Percentiles rank a stretch among this genome's conserved stretches.
Conservation (phyloP, 2,329 filamentous ascomycete species). For the Clonostachys rosea region DNA sequence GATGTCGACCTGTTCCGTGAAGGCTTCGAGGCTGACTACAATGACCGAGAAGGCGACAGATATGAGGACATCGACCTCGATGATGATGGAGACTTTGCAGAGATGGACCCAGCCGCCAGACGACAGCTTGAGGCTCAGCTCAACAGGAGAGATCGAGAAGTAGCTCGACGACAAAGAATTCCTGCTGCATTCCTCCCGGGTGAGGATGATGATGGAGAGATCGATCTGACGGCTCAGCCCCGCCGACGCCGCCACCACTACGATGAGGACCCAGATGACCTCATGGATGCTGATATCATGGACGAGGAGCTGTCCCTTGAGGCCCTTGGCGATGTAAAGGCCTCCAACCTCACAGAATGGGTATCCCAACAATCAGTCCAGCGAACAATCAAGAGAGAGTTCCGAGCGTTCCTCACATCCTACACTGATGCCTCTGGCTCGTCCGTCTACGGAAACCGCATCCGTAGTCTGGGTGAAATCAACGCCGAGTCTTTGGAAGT, state of each 20-base stretch:
- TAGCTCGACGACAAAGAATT: slow-evolving; percentile 61
- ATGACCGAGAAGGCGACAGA: slow-evolving; percentile 58
- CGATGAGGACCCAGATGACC: slow-evolving; percentile 90
- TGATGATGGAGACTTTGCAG: slow-evolving; percentile 71
- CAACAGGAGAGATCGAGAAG: slow-evolving; percentile 68
- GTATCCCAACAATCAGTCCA: slow-evolving; percentile 86
- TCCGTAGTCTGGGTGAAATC: slow-evolving; percentile 91
- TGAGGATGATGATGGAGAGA: slow-evolving; percentile 79
- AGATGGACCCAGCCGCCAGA: slow-evolving; percentile 61
- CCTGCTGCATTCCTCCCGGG: slow-evolving; percentile 72
- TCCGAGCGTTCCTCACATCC: slow-evolving; percentile 95
- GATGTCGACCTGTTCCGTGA: slow-evolving; percentile 75
- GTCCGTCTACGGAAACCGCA: slow-evolving; percentile 92
- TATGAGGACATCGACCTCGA: slow-evolving; percentile 73
- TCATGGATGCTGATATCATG: slow-evolving; percentile 91
- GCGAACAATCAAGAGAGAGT: slow-evolving; percentile 90
- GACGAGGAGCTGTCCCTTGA: slow-evolving; percentile 92
- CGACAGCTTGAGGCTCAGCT: slow-evolving; percentile 69
- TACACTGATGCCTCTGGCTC: slow-evolving; percentile 86
- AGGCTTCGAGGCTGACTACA: slow-evolving; percentile 69
- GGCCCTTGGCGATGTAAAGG: slow-evolving; percentile 88
- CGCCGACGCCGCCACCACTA: slow-evolving; percentile 84
- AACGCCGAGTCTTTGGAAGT: slow-evolving; percentile 96
- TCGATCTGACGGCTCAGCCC: slow-evolving; percentile 82
- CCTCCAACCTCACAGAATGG: slow-evolving; percentile 91